Percentiles rank a stretch among this genome's conserved stretches.
Evolutionary conservation across 352 stramenopile genomes (phyloP).

Genomic region (Globisporangium abappressorium): DNA sequence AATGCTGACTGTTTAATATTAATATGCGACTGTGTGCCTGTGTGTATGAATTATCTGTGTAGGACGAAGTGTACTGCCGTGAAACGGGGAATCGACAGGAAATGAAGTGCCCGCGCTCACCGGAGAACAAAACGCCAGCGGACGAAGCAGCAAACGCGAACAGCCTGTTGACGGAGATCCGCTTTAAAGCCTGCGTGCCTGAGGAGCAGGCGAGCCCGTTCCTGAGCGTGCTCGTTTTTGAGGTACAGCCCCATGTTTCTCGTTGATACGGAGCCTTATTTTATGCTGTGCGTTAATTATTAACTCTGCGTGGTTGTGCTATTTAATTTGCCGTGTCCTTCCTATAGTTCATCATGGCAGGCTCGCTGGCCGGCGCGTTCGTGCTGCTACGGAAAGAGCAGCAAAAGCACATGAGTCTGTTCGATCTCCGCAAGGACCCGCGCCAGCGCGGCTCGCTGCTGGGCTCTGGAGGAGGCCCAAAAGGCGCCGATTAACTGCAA

Average conservation of each 20-base stretch:
- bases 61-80: conserved; percentile 60
- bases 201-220: conserved; percentile 36
- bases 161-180: conserved; percentile 28
- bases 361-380: conserved; percentile 40
- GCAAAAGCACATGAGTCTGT: conserved; percentile 74
- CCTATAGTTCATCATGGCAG: conserved; percentile 50
- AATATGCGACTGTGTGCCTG: background rate
- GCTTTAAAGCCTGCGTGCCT: conserved; percentile 53
- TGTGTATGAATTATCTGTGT: background rate
- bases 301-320: background rate
- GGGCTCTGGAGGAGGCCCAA: conserved; percentile 1
- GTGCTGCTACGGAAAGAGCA: conserved; percentile 56
- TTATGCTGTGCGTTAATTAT: background rate
- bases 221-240: conserved; percentile 59
- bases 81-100: conserved; percentile 72
- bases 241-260: conserved; percentile 35
- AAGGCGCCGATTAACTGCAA: conserved; percentile 11
- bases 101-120: conserved; percentile 40
- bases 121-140: conserved; percentile 20
- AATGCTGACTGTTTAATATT: no score
- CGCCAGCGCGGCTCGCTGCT: conserved; percentile 48
- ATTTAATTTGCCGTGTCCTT: background rate
- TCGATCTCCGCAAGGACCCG: conserved; percentile 71
- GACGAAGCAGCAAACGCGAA: conserved; percentile 14
- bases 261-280: background rate